A percentile compares a stretch with the other conserved stretches of the same genome.
phyloP scores from a whole-genome alignment of 2,329 filamentous ascomycete species.

The Neofusicoccum kwambonambiense region DNA sequence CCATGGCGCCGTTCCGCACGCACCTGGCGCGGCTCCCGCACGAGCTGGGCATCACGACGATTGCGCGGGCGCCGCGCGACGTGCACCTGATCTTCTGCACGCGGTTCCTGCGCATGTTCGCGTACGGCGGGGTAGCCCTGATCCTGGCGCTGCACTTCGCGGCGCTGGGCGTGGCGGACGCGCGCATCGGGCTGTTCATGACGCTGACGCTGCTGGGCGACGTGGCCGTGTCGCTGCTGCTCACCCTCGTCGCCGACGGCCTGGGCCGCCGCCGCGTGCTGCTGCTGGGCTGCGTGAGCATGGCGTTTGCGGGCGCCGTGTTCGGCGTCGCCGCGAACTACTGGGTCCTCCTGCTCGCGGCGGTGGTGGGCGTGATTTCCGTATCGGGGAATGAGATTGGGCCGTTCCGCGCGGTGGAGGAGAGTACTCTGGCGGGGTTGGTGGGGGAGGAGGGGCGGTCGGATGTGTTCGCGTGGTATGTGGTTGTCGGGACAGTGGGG shows the following conservation, averaged over 20 bases:
- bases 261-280: constrained; percentile 35
- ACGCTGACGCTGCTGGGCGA: constrained; percentile 41
- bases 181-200: constrained; percentile 41
- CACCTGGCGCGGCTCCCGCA: background rate
- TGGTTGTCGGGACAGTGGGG: constrained; percentile 38
- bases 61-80: constrained; percentile 35
- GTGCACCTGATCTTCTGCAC: constrained; percentile 37
- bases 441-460: constrained; percentile 31
- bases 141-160: constrained; percentile 39
- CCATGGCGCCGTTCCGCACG: too few relatives aligned
- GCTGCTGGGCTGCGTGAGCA: constrained; percentile 34
- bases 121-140: constrained; percentile 37
- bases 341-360: constrained; percentile 31
- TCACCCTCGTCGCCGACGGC: constrained; percentile 38
- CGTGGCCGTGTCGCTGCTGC: constrained; percentile 35
- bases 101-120: constrained; percentile 38
- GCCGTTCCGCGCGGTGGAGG: constrained; percentile 41
- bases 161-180: constrained; percentile 35
- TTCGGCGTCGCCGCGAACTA: constrained; percentile 36
- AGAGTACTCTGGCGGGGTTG: constrained; percentile 38
- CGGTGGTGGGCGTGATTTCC: constrained; percentile 40
- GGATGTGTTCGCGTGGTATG: constrained; percentile 43
- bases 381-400: constrained; percentile 42
- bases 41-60: constrained; percentile 30
- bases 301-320: constrained; percentile 35